Percentiles rank a stretch among this genome's conserved stretches.
Conservation (phyloP, 192 early-diverging fungal genomes). For the Spizellomyces sp. region DNA sequence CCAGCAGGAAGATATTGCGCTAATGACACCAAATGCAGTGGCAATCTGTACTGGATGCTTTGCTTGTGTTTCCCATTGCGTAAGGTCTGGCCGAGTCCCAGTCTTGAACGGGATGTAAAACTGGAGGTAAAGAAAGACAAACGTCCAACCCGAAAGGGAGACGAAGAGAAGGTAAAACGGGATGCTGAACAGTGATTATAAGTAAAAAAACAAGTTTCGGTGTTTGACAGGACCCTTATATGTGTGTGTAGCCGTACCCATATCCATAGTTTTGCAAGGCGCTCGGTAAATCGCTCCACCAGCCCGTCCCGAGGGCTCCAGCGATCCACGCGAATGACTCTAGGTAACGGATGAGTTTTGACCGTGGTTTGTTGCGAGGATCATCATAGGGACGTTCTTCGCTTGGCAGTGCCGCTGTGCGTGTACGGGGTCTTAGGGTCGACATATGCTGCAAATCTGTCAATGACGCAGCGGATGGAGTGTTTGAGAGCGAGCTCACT, state of each 20-base stretch:
- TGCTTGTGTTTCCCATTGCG: conserved; percentile 35
- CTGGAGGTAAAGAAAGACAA: conserved; percentile 31
- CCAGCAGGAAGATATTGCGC: conserved; percentile 8
- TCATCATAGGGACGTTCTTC: conserved; percentile 20
- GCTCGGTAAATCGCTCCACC: conserved; percentile 11
- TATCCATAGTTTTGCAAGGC: conserved; percentile 32
- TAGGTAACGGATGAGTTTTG: conserved; percentile 22
- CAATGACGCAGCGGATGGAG: no score
- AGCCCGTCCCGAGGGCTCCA: conserved; percentile 10
- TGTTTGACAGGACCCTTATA: neutral
- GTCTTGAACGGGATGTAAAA: conserved; percentile 31
- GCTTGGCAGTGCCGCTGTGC: conserved; percentile 3
- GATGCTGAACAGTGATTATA: neutral
- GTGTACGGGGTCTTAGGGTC: neutral
- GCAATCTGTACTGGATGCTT: conserved; percentile 29
- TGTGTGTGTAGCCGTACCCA: conserved; percentile 14
- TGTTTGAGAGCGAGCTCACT: no score
- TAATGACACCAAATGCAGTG: conserved; percentile 24
- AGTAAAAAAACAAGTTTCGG: neutral
- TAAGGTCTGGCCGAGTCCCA: conserved; percentile 21
- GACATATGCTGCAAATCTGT: neutral
- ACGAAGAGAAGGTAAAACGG: conserved; percentile 33
- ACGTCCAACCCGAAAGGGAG: conserved; percentile 25
- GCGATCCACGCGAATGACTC: conserved; percentile 33
- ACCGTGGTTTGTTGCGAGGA: conserved; percentile 2